Conservation (phyloP, 345 rosid species). For the Salix brachista region DNA sequence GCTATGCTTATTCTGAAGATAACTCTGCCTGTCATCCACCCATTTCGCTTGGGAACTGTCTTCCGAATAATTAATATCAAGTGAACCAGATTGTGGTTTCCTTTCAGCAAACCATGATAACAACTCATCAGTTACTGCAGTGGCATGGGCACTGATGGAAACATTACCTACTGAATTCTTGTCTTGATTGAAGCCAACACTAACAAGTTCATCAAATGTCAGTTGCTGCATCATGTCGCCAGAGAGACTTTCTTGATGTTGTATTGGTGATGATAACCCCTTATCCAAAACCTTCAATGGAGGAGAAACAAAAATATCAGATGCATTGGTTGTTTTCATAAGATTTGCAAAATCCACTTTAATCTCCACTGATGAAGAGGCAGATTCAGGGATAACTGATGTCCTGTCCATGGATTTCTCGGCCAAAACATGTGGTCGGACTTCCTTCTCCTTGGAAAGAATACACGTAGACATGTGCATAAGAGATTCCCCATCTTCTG, state of each 20-base stretch:
- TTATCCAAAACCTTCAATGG: slow-evolving; percentile 33
- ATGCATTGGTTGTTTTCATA: slow-evolving; percentile 11
- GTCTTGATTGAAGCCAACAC: slow-evolving; percentile 28
- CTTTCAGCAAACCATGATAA: slow-evolving; percentile 25
- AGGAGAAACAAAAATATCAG: slow-evolving; percentile 32
- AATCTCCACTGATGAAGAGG: slow-evolving; percentile 17
- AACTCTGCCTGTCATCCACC: slow-evolving; percentile 25
- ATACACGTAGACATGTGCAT: slow-evolving; percentile 7
- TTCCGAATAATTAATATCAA: slow-evolving; percentile 23
- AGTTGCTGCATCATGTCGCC: slow-evolving; percentile 32
- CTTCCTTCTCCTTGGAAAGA: slow-evolving; percentile 30
- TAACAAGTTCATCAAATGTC: slow-evolving; percentile 12
- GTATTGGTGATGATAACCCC: slow-evolving; percentile 23
- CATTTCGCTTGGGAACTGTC: slow-evolving; percentile 28
- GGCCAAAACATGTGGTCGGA: slow-evolving; percentile 19
- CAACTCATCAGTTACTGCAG: slow-evolving; percentile 21
- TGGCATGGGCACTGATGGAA: slow-evolving; percentile 17
- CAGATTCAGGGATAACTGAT: slow-evolving; percentile 12
- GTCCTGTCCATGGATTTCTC: slow-evolving; percentile 12
- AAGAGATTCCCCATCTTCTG: slow-evolving; percentile 14
- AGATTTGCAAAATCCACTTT: slow-evolving; percentile 17
- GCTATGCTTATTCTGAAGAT: slow-evolving; percentile 21
- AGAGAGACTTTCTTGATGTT: slow-evolving; percentile 16
- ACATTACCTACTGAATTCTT: slow-evolving; percentile 17
- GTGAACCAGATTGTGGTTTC: slow-evolving; percentile 20